Evolutionary conservation across 805 yeast species (phyloP), one percentile per base, ranked within the genome.

Genomic region (Metschnikowia matae): DNA sequence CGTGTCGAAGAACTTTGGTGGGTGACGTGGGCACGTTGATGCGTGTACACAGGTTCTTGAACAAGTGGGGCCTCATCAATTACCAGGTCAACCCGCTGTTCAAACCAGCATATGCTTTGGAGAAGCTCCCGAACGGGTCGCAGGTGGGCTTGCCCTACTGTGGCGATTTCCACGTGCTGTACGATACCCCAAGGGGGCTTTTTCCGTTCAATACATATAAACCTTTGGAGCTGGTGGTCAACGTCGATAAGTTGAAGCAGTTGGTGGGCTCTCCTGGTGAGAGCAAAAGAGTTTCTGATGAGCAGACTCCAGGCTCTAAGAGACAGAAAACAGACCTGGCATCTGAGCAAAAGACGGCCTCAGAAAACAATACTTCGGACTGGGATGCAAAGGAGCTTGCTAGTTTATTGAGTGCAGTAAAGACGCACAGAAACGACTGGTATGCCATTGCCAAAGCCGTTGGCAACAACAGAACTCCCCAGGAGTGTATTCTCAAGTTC

Each of bases 1-100:
- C 97, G 0, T 86, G 90, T 49, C 83, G 98, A 64, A 83, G 97
- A 60, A 89, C 89, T 58, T 75, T 91, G 50, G 90, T 89, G 13
- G 96, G 96, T 50, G 97, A 91, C 71, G 96, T 89, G 6, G 92
- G 95, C 2, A 81, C 96, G 0, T 79, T 91, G 53, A 80, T 90
- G 76, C 81, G 96, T 55, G 82, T 91, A 7, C 96, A 89, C 62
- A 78, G 84, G 47, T 90, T 91, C 63, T 71, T 91, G 51, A 88
- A 83, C 58, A 87, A 86, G 65, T 91, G 97, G 97, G 97, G 97
- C 0, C 73, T 91, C 46, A 88, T 91, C 48, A 91, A 91, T 67
- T 91, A 91, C 66, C 97, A 91, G 67, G 95, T 91, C 2, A 87
- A 85, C 63, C 88, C 91, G 1, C 87, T 82, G 54, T 74, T 83